Evolutionary conservation across 768 basidiomycete species (phyloP), one percentile per base, ranked within the genome.

Genomic region (Cytidiella melzeri): DNA sequence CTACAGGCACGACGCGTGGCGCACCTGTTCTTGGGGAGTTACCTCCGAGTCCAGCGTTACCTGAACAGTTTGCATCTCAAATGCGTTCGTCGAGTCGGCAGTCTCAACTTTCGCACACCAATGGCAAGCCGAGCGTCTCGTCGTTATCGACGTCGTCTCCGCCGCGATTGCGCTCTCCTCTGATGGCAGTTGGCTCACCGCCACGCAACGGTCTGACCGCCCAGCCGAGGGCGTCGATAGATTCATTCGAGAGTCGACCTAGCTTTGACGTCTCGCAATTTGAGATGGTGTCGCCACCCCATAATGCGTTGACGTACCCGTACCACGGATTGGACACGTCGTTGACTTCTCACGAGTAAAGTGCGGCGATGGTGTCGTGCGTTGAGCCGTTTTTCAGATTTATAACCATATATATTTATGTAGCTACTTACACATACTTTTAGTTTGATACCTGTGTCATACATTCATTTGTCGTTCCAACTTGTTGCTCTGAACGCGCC

Each of bases 231-330:
- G 58, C 38, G 64, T 69, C 69, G 56, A 61, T 67, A 42, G 74
- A 75, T 34, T 75, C 75, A 48, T 52, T 56, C 48, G 70, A 67
- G 43, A 72, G 71, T 49, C 67, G 73, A 19, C 73, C 73, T 30
- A 83, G 79, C 59, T 73, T 82, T 50, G 83, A 87, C 57, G 71
- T 68, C 12, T 79, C 81, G 13, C 81, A 83, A 58, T 84, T 84
- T 58, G 84, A 86, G 65, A 74, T 83, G 30, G 74, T 84, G 1
- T 61, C 63, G 21, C 57, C 83, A 37, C 56, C 82, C 36, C 74
- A 74, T 65, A 67, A 67, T 57, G 70, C 61, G 56, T 69, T 83
- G 53, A 68, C 73, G 52, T 81, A 82, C 60, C 81, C 83, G 19
- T 82, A 82, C 58, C 71, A 76, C 63, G 67, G 64, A 23, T 61